A percentile compares a stretch with the other conserved stretches of the same genome.
These are phyloP conservation scores for Scleroderma citrinum DNA, from an alignment of 768 basidiomycete species.

Conservation along the genomic window DNA sequence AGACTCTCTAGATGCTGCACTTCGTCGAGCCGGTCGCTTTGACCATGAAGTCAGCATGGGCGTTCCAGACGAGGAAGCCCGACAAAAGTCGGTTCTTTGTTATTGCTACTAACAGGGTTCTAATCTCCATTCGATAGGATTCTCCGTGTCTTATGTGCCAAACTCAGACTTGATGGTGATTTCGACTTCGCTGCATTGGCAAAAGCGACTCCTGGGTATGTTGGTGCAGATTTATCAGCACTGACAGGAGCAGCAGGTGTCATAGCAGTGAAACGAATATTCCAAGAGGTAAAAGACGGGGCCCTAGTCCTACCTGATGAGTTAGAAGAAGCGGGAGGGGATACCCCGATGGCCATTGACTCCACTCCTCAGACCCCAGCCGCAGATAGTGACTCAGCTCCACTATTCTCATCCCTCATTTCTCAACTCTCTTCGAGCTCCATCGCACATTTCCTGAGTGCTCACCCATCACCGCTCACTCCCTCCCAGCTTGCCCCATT, in stretches of 20 bases:
- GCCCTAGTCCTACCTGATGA: slow-evolving; percentile 49
- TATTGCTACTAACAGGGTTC: not conserved
- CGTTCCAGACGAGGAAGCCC: slow-evolving; percentile 87
- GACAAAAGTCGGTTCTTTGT: slow-evolving; percentile 65
- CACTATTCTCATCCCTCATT: slow-evolving; percentile 34
- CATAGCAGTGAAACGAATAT: slow-evolving; percentile 94
- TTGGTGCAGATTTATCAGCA: slow-evolving; percentile 90
- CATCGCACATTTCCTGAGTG: slow-evolving; percentile 84
- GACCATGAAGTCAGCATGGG: slow-evolving; percentile 98
- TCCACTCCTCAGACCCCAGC: slow-evolving; percentile 12
- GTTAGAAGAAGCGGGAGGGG: slow-evolving; percentile 13
- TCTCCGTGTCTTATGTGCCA: slow-evolving; percentile 75
- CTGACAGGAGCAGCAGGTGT: slow-evolving; percentile 92
- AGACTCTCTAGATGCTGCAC: slow-evolving; percentile 89
- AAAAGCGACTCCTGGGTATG: slow-evolving; percentile 94
- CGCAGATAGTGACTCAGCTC: slow-evolving; percentile 19
- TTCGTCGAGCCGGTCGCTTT: slow-evolving; percentile 90
- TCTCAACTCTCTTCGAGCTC: slow-evolving; percentile 51
- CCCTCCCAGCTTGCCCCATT: slow-evolving; percentile 74
- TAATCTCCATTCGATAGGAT: slow-evolving; percentile 50
- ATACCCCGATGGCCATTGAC: slow-evolving; percentile 36
- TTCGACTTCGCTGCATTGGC: slow-evolving; percentile 84
- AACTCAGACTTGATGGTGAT: slow-evolving; percentile 78
- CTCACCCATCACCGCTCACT: slow-evolving; percentile 79
- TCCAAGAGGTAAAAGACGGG: slow-evolving; percentile 69